Conservation (phyloP, 768 basidiomycete species). For the Gloeophyllum trabeum region DNA sequence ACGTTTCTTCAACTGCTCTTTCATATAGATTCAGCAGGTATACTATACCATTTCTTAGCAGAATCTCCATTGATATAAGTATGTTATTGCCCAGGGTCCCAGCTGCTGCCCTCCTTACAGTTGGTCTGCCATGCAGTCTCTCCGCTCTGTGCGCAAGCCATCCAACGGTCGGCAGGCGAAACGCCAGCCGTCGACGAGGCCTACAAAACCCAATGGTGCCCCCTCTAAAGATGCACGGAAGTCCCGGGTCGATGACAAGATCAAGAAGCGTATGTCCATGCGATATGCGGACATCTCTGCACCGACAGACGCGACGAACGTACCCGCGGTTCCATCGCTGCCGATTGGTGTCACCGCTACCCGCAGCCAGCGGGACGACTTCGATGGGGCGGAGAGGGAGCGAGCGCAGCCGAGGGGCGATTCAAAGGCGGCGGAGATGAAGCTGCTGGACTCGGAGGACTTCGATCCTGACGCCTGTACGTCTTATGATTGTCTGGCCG, state of each 20-base stretch:
- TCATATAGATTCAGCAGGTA: too few species aligned
- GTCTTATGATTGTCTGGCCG: constrained; percentile 17
- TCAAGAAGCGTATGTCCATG: constrained; percentile 94
- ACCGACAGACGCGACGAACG: constrained; percentile 40
- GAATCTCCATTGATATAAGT: too few species aligned
- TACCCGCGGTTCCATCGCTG: constrained; percentile 50
- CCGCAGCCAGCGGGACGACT: constrained; percentile 23
- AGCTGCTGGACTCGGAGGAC: constrained; percentile 58
- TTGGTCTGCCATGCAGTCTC: too few species aligned
- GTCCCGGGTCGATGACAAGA: constrained; percentile 68
- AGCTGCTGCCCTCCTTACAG: too few species aligned
- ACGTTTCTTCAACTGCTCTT: too few species aligned
- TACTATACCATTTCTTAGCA: too few species aligned
- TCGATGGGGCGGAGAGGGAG: constrained; percentile 39
- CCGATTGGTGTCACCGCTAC: constrained; percentile 25
- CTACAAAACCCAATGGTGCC: constrained; percentile 3
- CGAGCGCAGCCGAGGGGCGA: constrained; percentile 39
- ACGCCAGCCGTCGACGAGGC: too few species aligned
- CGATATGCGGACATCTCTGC: constrained; percentile 81
- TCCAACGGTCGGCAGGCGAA: too few species aligned
- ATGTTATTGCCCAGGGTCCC: too few species aligned
- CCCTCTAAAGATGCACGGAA: constrained; percentile 21
- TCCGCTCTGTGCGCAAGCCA: too few species aligned
- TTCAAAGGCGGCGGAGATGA: constrained; percentile 45
- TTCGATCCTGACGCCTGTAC: constrained; percentile 87